These are phyloP conservation scores for Sedum album DNA, from an alignment of 164 flowering plant species.

Conservation along the genomic window DNA sequence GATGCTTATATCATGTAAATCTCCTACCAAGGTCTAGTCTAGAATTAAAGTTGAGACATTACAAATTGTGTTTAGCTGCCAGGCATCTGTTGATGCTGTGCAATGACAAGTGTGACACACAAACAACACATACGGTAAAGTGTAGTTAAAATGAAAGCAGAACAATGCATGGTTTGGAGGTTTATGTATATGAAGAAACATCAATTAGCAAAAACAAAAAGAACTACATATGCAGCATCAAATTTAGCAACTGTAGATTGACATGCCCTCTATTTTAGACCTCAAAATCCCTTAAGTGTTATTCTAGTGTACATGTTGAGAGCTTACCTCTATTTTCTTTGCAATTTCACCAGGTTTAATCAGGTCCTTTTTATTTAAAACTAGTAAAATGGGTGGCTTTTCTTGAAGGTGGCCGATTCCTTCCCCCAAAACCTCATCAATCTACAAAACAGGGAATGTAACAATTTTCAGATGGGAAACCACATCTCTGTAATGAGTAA, in stretches of 20 bases:
- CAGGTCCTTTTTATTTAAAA: constrained; percentile 86
- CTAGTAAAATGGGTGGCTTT: constrained; percentile 68
- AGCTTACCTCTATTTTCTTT: constrained; percentile 76
- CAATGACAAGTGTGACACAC: neutral
- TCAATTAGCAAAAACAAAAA: neutral
- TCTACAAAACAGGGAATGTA: constrained; percentile 34
- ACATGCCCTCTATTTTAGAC: too few relatives aligned
- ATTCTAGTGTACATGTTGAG: constrained; percentile 1
- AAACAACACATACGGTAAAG: neutral
- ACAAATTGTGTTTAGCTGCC: neutral
- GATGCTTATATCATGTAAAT: neutral
- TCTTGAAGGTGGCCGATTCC: constrained; percentile 48
- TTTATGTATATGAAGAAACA: neutral
- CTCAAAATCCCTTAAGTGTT: neutral
- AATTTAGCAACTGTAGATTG: neutral
- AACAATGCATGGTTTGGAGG: neutral
- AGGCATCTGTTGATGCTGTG: neutral
- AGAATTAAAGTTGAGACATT: neutral
- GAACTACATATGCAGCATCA: neutral
- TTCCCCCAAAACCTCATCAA: constrained; percentile 80
- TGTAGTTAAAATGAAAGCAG: neutral
- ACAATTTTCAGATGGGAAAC: neutral
- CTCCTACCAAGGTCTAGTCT: neutral
- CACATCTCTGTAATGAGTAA: neutral
- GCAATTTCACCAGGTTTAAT: constrained; percentile 97